Evolutionary conservation across 345 rosid genomes (phyloP).

Genomic region (Rhizophora apiculata): DNA sequence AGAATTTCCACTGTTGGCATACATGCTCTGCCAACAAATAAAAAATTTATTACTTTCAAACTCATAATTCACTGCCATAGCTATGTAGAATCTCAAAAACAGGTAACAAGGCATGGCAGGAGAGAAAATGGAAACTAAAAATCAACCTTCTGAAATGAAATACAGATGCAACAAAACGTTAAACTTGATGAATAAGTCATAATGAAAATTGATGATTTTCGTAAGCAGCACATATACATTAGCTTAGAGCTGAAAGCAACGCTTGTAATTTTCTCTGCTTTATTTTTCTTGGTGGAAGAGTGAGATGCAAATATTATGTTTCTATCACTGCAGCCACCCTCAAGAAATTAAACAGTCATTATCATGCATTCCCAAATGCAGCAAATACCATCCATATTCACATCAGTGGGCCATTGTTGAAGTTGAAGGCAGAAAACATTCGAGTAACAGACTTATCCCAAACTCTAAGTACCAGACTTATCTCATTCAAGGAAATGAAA

Average conservation of each 20-base stretch:
- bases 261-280: no score
- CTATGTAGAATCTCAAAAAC: neutral
- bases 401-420: no score
- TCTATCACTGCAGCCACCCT: neutral
- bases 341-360: neutral
- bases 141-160: neutral
- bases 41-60: constrained; percentile 14
- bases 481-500: no score
- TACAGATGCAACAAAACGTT: neutral
- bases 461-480: no score
- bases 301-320: neutral
- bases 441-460: no score
- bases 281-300: no score
- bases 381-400: neutral
- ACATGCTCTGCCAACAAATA: constrained; percentile 33
- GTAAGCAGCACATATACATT: no score
- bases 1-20: constrained; percentile 39
- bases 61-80: neutral
- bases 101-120: neutral
- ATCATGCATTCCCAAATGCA: neutral
- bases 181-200: no score
- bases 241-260: no score
- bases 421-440: no score
- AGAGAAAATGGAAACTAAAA: neutral
- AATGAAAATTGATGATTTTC: no score